These are phyloP conservation scores for Toxicodendron radicans DNA, from an alignment of 345 rosid genomes.

Conservation along the genomic window DNA sequence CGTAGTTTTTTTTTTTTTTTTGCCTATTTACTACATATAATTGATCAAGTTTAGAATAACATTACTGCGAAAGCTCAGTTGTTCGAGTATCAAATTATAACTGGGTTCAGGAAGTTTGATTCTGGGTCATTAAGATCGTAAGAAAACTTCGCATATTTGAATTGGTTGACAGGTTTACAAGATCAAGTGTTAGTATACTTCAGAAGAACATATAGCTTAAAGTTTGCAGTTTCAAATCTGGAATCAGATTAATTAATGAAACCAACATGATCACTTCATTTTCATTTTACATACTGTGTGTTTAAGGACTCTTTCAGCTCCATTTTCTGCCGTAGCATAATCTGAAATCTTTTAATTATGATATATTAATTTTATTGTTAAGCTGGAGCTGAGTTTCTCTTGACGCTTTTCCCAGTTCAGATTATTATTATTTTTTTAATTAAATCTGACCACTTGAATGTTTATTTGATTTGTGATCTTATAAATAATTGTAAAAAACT, in stretches of 20 bases:
- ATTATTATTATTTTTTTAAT: too few species aligned
- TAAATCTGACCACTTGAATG: too few species aligned
- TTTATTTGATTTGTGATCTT: too few species aligned
- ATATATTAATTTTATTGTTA: background rate
- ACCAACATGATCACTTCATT: background rate
- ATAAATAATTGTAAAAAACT: too few species aligned
- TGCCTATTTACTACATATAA: background rate
- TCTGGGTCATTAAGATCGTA: background rate
- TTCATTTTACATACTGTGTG: background rate
- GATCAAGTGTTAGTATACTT: constrained; percentile 15
- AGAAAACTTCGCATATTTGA: background rate
- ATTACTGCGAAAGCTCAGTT: background rate
- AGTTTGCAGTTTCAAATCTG: background rate
- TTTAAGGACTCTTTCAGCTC: background rate
- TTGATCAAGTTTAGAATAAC: background rate
- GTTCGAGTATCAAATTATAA: background rate
- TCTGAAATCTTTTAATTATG: background rate
- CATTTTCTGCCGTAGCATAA: background rate
- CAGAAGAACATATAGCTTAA: background rate
- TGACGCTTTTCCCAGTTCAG: background rate
- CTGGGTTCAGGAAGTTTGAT: background rate
- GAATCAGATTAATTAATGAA: background rate
- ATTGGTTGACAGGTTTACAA: background rate
- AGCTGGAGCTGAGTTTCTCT: background rate
- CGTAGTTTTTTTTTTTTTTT: background rate